Base-by-base conservation (phyloP, 306 rosid genomes). In the Trifolium subterraneum region DNA sequence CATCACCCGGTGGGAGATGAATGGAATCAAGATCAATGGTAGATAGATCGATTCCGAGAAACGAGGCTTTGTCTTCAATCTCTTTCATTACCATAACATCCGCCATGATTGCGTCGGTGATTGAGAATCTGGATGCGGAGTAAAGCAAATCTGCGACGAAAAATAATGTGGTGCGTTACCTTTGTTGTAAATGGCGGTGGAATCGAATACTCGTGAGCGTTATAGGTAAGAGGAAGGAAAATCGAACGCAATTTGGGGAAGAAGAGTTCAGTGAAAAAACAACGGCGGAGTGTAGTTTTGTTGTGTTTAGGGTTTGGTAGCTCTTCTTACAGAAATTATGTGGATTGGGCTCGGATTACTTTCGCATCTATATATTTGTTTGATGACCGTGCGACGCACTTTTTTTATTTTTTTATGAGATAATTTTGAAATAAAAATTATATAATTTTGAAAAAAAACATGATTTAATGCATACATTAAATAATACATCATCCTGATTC, bases 21-120 rank as follows among this genome's bases (percentile, higher is more conserved):
- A 91, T 88, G 36, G 97, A 60, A 23, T 84, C 86, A 47, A 85
- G 81, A 80, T 93, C 94, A 25, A 91, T 0, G 45, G 72, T 68
- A 10, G 88, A 75, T 13, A 88, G 82, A 82, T 93, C 96, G 9
- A 93, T 71, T 23, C 90, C 94, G 27, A 91, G 83, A 22, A 78
- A 74, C 1, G 68, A 82, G 44, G 97, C 94, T n/a, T 93, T 88
- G 5, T 66, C 90, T 64, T 89, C 97, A 15, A 89, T 78, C 4
- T 89, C 98, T 4, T 81, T 79, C 92, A 85, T 82, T 27, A 80
- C 4, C 86, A 81, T 71, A 23, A 89, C 87, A 42, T 89, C 96
- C 85, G 87, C 94, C 98, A 93, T 84, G 36, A 1, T 16, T 79
- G 62, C 48, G 31, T 31, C n/a, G 9, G n/a, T 7, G 16, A 10